Evolutionary conservation across 768 basidiomycete genomes (phyloP), one percentile per base, ranked within the genome.

Genomic region (Hemileccinum rubropunctum): DNA sequence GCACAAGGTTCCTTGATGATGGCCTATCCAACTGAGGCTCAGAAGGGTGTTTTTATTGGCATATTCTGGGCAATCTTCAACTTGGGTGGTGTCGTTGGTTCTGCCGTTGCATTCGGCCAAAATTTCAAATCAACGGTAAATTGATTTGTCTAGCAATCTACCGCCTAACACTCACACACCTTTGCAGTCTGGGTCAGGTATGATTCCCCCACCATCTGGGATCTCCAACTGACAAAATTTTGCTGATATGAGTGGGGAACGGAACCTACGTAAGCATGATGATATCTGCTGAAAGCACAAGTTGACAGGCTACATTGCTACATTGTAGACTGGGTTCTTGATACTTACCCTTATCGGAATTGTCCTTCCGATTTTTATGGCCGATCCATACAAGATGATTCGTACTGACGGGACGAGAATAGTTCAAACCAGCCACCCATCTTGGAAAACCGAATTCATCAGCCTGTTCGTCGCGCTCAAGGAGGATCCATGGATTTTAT

Each of bases 1-100:
- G 76, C 75, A 1, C 77, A 77, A 54, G 79, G 79, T 11, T 48
- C 68, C 2, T 66, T 81, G 53, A 81, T 81, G 80, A 74, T 81
- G 77, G 67, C 73, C 7, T 79, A 81, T 51, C 80, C 80, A 4
- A 70, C 76, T 2, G 80, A 81, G 54, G 76, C 78, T 45, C 76
- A 81, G 58, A 81, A 81, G 57, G 80, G 80, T 13, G 67, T 66
- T 51, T 72, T 71, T 15, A 79, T 81, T 51, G 71, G 70, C 28
- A 53, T 81, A 42, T 81, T 81, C 65, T 81, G 80, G 80, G 72
- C 79, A 35, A 86, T 91, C 54, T 91, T 93, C 73, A 90, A 90
- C 57, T 52, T 90, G 27, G 88, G 88, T 32, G 83, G 83, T 40
- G 86, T 92, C 38, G 82, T 92, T 40, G 89, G 90, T 20, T 79